These are phyloP conservation scores for Monilinia vaccinii-corymbosi DNA, from an alignment of 2,329 filamentous ascomycete genomes.

Conservation along the genomic window DNA sequence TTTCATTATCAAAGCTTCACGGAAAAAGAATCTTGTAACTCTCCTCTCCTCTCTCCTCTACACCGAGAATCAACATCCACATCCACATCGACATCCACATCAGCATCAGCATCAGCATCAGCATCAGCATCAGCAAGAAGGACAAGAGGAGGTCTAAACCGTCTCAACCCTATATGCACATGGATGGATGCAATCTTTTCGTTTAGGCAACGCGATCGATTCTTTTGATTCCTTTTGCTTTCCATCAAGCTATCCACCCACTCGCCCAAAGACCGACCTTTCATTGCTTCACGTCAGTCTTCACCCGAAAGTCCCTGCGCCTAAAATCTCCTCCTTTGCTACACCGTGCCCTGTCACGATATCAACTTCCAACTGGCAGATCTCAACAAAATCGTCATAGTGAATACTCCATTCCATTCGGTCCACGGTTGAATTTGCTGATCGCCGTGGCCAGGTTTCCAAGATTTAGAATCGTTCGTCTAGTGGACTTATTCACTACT, in stretches of 20 bases:
- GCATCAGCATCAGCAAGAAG: no score
- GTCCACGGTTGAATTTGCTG: no score
- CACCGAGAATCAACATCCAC: not conserved
- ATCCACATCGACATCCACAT: not conserved
- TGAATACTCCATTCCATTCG: not conserved
- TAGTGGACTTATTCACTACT: not conserved
- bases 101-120: not conserved
- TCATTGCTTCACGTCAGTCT: not conserved
- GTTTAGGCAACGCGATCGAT: not conserved
- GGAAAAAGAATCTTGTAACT: conserved; percentile 6
- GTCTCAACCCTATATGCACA: not conserved
- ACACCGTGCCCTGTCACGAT: not conserved
- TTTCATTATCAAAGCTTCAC: conserved; percentile 8
- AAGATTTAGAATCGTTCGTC: not conserved
- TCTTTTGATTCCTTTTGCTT: not conserved
- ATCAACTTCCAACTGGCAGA: not conserved
- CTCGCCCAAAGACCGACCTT: not conserved
- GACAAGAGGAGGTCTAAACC: no score
- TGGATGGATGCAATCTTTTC: not conserved
- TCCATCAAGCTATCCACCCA: not conserved
- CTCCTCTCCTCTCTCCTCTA: not conserved
- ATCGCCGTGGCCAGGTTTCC: not conserved
- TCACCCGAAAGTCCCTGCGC: conserved; percentile 2
- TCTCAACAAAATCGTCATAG: not conserved
- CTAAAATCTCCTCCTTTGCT: not conserved